Conservation (phyloP, 2,329 filamentous ascomycete species). For the Westerdykella sp. region DNA sequence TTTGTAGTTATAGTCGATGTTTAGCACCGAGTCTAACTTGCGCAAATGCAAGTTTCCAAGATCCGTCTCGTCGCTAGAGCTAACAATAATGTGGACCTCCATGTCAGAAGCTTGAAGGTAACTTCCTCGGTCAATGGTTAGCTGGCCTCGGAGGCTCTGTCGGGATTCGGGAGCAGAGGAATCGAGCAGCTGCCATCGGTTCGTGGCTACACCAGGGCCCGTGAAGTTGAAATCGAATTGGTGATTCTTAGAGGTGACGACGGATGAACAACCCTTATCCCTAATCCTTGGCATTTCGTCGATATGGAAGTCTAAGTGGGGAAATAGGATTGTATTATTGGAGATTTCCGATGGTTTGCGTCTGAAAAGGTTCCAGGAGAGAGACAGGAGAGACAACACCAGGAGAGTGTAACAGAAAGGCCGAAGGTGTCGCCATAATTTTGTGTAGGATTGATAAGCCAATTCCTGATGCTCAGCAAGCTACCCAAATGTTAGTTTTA, state of each 20-base stretch:
- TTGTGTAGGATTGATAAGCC: background rate
- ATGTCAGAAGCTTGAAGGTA: constrained; percentile 6
- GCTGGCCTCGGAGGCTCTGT: constrained; percentile 4
- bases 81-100: constrained; percentile 5
- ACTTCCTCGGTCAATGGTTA: constrained; percentile 5
- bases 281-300: background rate
- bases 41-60: constrained; percentile 3
- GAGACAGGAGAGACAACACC: no score
- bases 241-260: background rate
- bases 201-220: background rate
- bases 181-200: constrained; percentile 6
- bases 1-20: constrained; percentile 1
- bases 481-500: constrained; percentile 2
- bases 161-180: constrained; percentile 1
- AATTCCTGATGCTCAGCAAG: background rate
- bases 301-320: constrained; percentile 1
- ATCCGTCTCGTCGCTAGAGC: constrained; percentile 3
- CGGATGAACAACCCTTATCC: constrained; percentile 3
- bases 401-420: no score
- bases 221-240: constrained; percentile 7
- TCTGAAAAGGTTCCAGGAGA: no score
- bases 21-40: constrained; percentile 1
- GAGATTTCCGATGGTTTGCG: background rate
- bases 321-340: background rate
- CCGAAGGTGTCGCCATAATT: background rate